A percentile compares a stretch with the other conserved stretches of the same genome.
These are phyloP conservation scores for Fusarium verticillioides DNA, from an alignment of 2,329 filamentous ascomycete species.

Conservation along the genomic window DNA sequence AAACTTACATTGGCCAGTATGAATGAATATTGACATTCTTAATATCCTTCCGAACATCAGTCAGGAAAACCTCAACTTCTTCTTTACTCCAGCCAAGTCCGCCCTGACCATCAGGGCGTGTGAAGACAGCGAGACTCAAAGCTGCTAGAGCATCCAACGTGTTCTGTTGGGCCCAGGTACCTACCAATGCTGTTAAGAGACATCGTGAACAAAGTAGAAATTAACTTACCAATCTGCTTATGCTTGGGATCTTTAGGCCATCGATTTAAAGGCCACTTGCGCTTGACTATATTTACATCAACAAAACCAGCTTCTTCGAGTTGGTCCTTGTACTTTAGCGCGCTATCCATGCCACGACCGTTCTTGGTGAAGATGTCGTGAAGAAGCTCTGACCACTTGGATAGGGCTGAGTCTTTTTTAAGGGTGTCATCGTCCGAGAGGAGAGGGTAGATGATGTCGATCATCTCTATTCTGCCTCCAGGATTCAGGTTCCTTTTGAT, in stretches of 20 bases:
- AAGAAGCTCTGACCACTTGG: constrained; percentile 13
- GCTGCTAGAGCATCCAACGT: background rate
- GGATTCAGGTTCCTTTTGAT: background rate
- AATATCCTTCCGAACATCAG: background rate
- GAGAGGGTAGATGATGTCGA: constrained; percentile 25
- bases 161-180: background rate
- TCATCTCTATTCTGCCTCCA: constrained; percentile 20
- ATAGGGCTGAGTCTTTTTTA: background rate
- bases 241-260: constrained; percentile 27
- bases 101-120: background rate
- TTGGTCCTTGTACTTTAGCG: constrained; percentile 10
- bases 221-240: constrained; percentile 23
- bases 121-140: background rate
- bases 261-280: constrained; percentile 17
- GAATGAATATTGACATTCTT: background rate
- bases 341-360: constrained; percentile 1
- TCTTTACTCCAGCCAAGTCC: background rate
- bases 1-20: background rate
- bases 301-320: constrained; percentile 15
- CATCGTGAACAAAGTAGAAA: too few relatives aligned
- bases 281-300: constrained; percentile 1
- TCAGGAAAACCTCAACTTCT: background rate
- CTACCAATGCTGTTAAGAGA: background rate
- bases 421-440: constrained; percentile 15
- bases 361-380: background rate